Percentiles rank a stretch among this genome's conserved stretches.
Evolutionary conservation across 495 filamentous ascomycete species (phyloP).

Genomic region (Letharia columbiana): DNA sequence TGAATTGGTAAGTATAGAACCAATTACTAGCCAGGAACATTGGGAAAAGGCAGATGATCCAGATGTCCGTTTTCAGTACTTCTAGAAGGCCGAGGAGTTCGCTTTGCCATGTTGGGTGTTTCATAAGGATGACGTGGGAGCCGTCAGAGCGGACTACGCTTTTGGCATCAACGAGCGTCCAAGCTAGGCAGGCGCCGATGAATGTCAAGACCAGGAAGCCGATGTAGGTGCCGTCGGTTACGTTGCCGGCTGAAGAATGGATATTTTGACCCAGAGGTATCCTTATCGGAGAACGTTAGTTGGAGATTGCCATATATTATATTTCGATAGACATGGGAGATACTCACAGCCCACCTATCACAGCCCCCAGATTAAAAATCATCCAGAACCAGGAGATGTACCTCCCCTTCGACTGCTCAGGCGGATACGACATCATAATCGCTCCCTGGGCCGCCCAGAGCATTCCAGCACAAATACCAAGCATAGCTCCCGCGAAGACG

Average conservation of each 20-base stretch:
- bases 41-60: conserved; percentile 40
- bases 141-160: conserved; percentile 69
- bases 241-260: conserved; percentile 32
- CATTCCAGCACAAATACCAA: conserved; percentile 42
- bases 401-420: conserved; percentile 39
- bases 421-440: conserved; percentile 47
- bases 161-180: conserved; percentile 48
- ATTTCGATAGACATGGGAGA: not conserved
- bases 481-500: conserved; percentile 50
- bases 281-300: conserved; percentile 20
- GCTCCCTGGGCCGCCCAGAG: conserved; percentile 46
- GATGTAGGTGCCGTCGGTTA: conserved; percentile 45
- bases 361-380: conserved; percentile 47
- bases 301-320: not conserved
- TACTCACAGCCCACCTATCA: conserved; percentile 42
- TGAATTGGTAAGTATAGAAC: conserved; percentile 69
- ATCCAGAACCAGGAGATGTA: conserved; percentile 47
- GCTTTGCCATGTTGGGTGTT: conserved; percentile 61
- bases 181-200: conserved; percentile 51
- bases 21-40: conserved; percentile 60
- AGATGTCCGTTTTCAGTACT: conserved; percentile 33
- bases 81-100: conserved; percentile 38
- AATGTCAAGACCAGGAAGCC: conserved; percentile 44
- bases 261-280: conserved; percentile 49
- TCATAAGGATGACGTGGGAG: conserved; percentile 68